These are phyloP conservation scores for Aegilops sharonensis DNA, from an alignment of 176 grass and related monocot species.

Conservation along the genomic window DNA sequence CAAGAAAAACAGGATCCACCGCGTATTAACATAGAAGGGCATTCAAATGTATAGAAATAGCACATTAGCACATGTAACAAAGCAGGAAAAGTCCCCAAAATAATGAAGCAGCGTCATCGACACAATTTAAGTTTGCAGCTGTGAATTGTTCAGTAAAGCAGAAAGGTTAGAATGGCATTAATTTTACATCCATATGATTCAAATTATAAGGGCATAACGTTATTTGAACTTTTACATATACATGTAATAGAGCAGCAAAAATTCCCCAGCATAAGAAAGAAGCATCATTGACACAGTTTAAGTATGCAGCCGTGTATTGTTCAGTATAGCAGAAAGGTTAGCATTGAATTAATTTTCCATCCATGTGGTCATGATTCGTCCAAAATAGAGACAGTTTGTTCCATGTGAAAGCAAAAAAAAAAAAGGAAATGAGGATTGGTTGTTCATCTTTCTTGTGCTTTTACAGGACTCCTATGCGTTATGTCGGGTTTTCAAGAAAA, in stretches of 20 bases:
- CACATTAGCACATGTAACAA: not conserved
- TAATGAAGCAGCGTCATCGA: not conserved
- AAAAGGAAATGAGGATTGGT: not conserved
- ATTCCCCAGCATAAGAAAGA: not conserved
- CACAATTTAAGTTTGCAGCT: not conserved
- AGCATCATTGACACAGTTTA: not conserved
- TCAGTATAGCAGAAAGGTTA: not conserved
- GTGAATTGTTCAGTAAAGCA: not conserved
- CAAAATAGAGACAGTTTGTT: not conserved
- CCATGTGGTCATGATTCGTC: not conserved
- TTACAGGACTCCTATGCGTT: conserved; percentile 81
- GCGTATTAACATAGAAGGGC: not conserved
- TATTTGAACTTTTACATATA: not conserved
- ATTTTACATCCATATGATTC: not conserved
- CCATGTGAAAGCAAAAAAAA: not conserved
- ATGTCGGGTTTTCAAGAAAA: conserved; percentile 99
- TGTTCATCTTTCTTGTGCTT: conserved; percentile 26
- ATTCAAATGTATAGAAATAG: not conserved
- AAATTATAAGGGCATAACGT: not conserved
- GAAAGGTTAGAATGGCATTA: not conserved
- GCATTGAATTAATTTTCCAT: not conserved
- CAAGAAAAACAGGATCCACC: not conserved
- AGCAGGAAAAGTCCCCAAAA: not conserved
- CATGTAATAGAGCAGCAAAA: too few species aligned
- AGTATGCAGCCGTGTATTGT: not conserved